Conservation (phyloP, 257 asterid genomes). For the Thymus quinquecostatus region DNA sequence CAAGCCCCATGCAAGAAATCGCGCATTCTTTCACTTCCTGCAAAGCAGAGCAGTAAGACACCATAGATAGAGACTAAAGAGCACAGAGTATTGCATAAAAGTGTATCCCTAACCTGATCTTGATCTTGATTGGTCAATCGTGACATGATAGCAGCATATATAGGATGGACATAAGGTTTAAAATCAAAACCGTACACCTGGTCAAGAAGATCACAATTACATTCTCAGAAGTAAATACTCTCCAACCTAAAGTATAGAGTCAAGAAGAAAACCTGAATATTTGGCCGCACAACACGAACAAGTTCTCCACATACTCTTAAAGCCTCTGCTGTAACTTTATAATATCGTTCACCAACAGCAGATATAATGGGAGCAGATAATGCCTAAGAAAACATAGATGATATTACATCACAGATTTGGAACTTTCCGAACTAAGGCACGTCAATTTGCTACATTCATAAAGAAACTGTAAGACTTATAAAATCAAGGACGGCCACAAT, state of each 20-base stretch:
- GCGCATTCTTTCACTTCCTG: slow-evolving; percentile 99
- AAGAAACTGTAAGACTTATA: not conserved
- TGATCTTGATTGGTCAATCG: slow-evolving; percentile 99
- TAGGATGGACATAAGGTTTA: slow-evolving; percentile 86
- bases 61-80: slow-evolving; percentile 11
- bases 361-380: slow-evolving; percentile 91
- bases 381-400: slow-evolving; percentile 52
- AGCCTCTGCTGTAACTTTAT: slow-evolving; percentile 98
- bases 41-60: slow-evolving; percentile 31
- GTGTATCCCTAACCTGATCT: slow-evolving; percentile 75
- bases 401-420: slow-evolving; percentile 9
- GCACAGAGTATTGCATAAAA: slow-evolving; percentile 16
- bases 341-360: slow-evolving; percentile 95
- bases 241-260: slow-evolving; percentile 20
- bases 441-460: not conserved
- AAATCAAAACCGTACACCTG: slow-evolving; percentile 84
- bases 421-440: not conserved
- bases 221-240: slow-evolving; percentile 23
- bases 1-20: slow-evolving; percentile 98
- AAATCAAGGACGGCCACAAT: slow-evolving; percentile 21
- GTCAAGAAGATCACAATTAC: slow-evolving; percentile 30
- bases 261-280: slow-evolving; percentile 58
- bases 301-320: slow-evolving; percentile 97
- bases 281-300: slow-evolving; percentile 91
- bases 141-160: slow-evolving; percentile 89